Conservation (phyloP, 2,329 filamentous ascomycete species). For the Aureobasidium vineae region DNA sequence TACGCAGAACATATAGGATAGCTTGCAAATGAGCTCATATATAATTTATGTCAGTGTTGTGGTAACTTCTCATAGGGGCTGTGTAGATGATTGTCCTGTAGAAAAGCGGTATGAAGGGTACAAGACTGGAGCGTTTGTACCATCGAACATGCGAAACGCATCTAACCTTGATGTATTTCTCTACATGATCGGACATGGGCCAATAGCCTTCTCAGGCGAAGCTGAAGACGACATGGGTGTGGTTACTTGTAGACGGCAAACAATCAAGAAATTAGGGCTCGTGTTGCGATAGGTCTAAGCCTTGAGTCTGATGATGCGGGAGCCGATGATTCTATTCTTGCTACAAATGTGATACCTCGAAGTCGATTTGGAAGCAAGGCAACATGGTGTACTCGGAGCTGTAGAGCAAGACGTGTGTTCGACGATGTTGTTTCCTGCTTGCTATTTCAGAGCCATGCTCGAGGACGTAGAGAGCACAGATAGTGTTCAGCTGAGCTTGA, state of each 20-base stretch:
- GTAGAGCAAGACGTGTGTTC: background rate
- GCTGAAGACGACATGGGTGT: background rate
- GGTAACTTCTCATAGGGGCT: background rate
- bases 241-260: constrained; percentile 1
- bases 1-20: background rate
- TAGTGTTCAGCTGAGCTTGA: background rate
- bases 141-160: background rate
- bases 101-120: background rate
- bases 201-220: background rate
- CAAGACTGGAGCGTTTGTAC: background rate
- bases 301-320: background rate
- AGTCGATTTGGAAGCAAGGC: background rate
- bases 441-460: background rate
- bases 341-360: background rate
- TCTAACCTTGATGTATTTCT: background rate
- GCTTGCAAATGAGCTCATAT: background rate
- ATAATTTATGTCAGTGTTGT: background rate
- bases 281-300: background rate
- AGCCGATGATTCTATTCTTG: background rate
- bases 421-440: background rate
- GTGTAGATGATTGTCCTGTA: background rate
- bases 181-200: background rate
- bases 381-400: background rate
- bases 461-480: background rate
- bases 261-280: background rate